Base-by-base conservation (phyloP, 192 early-diverging fungal genomes). In the Mortierella antarctica region DNA sequence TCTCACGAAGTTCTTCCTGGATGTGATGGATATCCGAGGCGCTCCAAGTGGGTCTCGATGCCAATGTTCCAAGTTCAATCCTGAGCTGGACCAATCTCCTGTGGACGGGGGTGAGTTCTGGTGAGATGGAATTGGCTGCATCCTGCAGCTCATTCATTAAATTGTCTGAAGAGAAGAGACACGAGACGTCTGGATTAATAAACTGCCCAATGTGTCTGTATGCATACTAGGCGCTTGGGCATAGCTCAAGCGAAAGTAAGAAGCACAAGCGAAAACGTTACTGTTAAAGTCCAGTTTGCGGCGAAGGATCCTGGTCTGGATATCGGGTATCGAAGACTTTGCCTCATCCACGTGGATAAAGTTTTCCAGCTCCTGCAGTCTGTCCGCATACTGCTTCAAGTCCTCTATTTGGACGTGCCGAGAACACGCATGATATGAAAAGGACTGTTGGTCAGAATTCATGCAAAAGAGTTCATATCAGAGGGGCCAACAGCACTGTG, bases 1-100 rank as follows among this genome's bases (percentile, higher is more conserved):
- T 94, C 49, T 90, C 90, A 20, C 91, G 90, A 39, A 97, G 84
- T 57, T 93, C 89, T 70, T 86, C 82, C 73, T 96, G 94, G 70
- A 92, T 71, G 40, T 87, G 86, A 65, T 84, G 83, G 44, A 88
- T 67, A 10, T 86, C 85, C 4, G 54, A 51, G 8, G 70, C 48
- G 4, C 40, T 50, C 81, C 84, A 88, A 6, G 64, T 57, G 1
- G 70, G 58, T 58, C 64, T 65, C 31, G 84, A 71, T 0, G 84
- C 85, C 12, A 86, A 52, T 8, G 75, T 74, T 15, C 83, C 85
- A 49, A 94, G 73, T 63, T 90, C 85, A 67, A 85, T 87, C 57
- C 90, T 89, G 20, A 96, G 86, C 56, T 89, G 83, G 41, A 96
- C 89, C 7, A 96, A 86, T 44, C 89, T 87, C 20, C 89, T 75